phyloP scores from a whole-genome alignment of 2,329 filamentous ascomycete genomes.

The Monilinia laxa region DNA sequence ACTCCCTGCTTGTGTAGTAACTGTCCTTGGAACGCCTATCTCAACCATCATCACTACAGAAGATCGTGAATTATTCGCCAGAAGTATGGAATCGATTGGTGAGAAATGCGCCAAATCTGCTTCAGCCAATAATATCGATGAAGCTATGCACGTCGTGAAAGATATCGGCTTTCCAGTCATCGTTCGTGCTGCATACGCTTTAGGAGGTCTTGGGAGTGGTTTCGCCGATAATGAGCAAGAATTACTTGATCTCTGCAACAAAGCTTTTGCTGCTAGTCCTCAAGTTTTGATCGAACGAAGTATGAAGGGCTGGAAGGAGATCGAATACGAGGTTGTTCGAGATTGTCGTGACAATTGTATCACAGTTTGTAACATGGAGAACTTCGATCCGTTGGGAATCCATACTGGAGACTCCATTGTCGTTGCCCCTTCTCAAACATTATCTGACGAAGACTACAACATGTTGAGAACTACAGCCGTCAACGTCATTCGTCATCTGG shows the following conservation, averaged over 20 bases:
- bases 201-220: slow-evolving; percentile 92
- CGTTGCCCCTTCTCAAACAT: slow-evolving; percentile 91
- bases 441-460: slow-evolving; percentile 98
- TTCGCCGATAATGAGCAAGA: slow-evolving; percentile 95
- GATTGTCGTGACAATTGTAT: slow-evolving; percentile 99
- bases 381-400: slow-evolving; percentile 95
- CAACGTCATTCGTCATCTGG: slow-evolving; percentile 96
- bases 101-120: slow-evolving; percentile 97
- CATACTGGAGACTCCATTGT: slow-evolving; percentile 99
- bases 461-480: slow-evolving; percentile 97
- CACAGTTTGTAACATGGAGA: slow-evolving; percentile 98
- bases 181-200: slow-evolving; percentile 91
- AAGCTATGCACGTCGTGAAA: slow-evolving; percentile 83
- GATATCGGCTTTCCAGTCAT: slow-evolving; percentile 96
- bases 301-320: slow-evolving; percentile 98
- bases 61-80: slow-evolving; percentile 93
- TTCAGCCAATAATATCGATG: slow-evolving; percentile 86
- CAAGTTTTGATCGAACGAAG: slow-evolving; percentile 99
- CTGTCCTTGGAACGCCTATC: slow-evolving; percentile 76
- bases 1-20: slow-evolving; percentile 36
- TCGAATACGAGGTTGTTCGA: slow-evolving; percentile 97
- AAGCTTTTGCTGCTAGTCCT: slow-evolving; percentile 87
- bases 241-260: slow-evolving; percentile 86
- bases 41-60: slow-evolving; percentile 92
- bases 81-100: slow-evolving; percentile 93